A percentile compares a stretch with the other conserved stretches of the same genome.
Conservation (phyloP, 768 basidiomycete genomes). For the Fomitopsis serialis region DNA sequence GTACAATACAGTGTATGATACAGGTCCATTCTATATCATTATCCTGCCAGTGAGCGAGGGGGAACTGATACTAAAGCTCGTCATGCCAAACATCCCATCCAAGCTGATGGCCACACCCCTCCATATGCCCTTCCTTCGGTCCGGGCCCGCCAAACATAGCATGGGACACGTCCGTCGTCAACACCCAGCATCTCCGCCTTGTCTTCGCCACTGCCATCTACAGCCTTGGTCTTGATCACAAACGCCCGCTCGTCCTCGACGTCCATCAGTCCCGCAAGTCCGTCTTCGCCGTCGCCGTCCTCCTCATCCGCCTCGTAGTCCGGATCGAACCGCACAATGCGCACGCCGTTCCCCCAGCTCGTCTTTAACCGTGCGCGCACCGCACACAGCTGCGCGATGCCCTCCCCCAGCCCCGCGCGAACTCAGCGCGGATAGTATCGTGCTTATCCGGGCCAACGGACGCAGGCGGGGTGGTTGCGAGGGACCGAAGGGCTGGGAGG, state of each 20-base stretch:
- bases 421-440: slow-evolving; percentile 41
- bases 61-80: slow-evolving; percentile 9
- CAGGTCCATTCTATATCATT: slow-evolving; percentile 1
- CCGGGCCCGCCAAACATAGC: slow-evolving; percentile 35
- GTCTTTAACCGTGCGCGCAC: slow-evolving; percentile 39
- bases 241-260: slow-evolving; percentile 26
- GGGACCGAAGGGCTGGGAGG: slow-evolving; percentile 39
- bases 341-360: slow-evolving; percentile 42
- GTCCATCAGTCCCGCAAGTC: slow-evolving; percentile 28
- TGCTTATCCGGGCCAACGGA: slow-evolving; percentile 29
- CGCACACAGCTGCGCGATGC: slow-evolving; percentile 46
- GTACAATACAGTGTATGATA: neutral
- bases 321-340: slow-evolving; percentile 35
- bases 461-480: slow-evolving; percentile 36
- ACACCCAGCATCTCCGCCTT: neutral
- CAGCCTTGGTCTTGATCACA: slow-evolving; percentile 1
- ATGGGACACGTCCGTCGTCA: slow-evolving; percentile 22
- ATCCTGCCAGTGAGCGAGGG: neutral
- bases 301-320: slow-evolving; percentile 27
- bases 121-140: slow-evolving; percentile 22
- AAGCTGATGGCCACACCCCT: slow-evolving; percentile 33
- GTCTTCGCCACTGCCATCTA: neutral
- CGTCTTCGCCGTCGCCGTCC: slow-evolving; percentile 11
- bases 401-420: slow-evolving; percentile 62
- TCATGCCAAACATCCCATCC: slow-evolving; percentile 31